Percentiles rank a stretch among this genome's conserved stretches.
phyloP scores from a whole-genome alignment of 345 rosid genomes.

The Kandelia obovata region DNA sequence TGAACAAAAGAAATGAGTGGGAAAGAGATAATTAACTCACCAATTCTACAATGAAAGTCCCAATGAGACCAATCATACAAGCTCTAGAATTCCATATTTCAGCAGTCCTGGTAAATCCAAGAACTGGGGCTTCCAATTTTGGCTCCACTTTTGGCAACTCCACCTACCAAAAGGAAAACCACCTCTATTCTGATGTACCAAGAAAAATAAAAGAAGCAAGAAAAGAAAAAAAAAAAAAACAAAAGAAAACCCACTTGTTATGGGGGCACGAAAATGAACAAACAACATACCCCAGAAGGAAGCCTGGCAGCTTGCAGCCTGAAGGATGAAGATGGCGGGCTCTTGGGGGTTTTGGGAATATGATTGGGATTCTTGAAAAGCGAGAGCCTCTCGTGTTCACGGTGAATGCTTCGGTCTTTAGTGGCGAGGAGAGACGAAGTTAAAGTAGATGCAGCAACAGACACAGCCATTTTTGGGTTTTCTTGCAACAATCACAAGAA shows the following conservation, averaged over 20 bases:
- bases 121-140: conserved; percentile 55
- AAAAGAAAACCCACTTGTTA: not conserved
- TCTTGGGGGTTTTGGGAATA: conserved; percentile 20
- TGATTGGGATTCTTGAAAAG: conserved; percentile 10
- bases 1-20: not conserved
- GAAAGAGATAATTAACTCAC: conserved; percentile 30
- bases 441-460: conserved; percentile 29
- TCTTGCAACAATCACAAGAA: not conserved
- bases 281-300: conserved; percentile 52
- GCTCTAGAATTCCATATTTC: conserved; percentile 94
- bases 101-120: conserved; percentile 76
- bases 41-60: conserved; percentile 63
- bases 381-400: conserved; percentile 14
- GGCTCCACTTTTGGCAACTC: conserved; percentile 72
- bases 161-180: conserved; percentile 34
- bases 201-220: not conserved
- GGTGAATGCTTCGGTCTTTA: conserved; percentile 16
- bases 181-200: not conserved
- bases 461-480: not conserved
- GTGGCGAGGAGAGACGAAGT: conserved; percentile 29
- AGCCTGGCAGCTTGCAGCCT: conserved; percentile 55
- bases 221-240: not conserved
- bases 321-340: conserved; percentile 18
- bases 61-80: conserved; percentile 83
- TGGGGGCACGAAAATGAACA: not conserved